Base-by-base conservation (phyloP, 2,329 filamentous ascomycete genomes). In the Beauveria bassiana region DNA sequence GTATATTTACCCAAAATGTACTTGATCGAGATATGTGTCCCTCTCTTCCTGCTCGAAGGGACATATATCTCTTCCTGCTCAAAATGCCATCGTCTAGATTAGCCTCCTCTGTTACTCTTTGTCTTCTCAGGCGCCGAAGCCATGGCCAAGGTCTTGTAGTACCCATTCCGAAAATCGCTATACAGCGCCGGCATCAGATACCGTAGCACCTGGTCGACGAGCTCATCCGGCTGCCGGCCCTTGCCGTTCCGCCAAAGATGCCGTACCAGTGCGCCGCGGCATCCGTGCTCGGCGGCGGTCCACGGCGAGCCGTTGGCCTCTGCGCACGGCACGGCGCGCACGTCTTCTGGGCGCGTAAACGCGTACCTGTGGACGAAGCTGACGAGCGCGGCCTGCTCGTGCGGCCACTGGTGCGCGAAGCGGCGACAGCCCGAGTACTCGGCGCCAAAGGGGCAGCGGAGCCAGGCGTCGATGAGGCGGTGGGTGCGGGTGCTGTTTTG, bases 401-500 rank as follows among this genome's bases (percentile, higher is more conserved):
- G 54, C 18, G 54, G 54, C 54, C 54, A 57, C n/a, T 57, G 26
- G 43, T 57, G 26, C 3, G 54, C 54, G 54, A 57, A 57, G 54
- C 54, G 54, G 1, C 28, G 16, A 12, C 54, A 57, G 42, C 5
- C 43, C 14, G 16, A 2, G n/a, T 46, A 34, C 43, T 57, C 31
- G 10, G 14, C 28, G 18, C 52, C 52, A 4, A 5, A 12, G 22
- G 54, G 54, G 54, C 54, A 57, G 42, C 43, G 40, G 16, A 57
- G 54, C 61, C 63, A 63, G 18, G 40, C 60, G 22, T 62, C 46
- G 28, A 65, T 47, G 20, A 65, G 57, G 34, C 64, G 63, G 40
- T 63, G 56, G 24, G 64, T 64, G 16, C 63, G 61, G 26, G 60
- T 34, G 63, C 61, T 62, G 34, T 64, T 63, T 62, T 77, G 75